Conservation (phyloP, 805 yeast genomes). For the Nakazawaea ambrosiae region DNA sequence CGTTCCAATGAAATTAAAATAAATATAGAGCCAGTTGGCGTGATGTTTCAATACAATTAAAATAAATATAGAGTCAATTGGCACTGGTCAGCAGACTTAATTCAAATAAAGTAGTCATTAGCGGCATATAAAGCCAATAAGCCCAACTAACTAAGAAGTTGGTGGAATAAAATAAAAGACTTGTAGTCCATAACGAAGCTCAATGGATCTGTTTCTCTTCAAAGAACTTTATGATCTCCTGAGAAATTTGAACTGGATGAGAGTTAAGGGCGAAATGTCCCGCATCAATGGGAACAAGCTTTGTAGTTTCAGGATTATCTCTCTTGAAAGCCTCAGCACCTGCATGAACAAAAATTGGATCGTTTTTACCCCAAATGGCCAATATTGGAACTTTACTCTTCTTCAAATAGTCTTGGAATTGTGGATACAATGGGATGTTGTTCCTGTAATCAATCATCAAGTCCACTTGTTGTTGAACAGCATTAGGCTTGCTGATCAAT, state of each 20-base stretch:
- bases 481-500: background rate
- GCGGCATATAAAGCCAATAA: no score
- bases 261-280: background rate
- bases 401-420: slow-evolving; percentile 28
- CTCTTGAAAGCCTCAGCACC: background rate
- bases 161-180: no score
- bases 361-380: background rate
- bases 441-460: slow-evolving; percentile 28
- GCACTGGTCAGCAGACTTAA: no score
- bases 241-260: background rate
- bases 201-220: no score
- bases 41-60: no score
- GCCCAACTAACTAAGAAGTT: no score
- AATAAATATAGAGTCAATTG: no score
- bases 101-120: no score
- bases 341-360: slow-evolving; percentile 4
- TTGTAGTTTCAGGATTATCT: background rate
- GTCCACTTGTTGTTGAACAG: slow-evolving; percentile 22
- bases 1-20: no score
- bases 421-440: slow-evolving; percentile 28
- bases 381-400: slow-evolving; percentile 22
- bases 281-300: background rate
- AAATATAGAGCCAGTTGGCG: no score
- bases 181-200: no score
- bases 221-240: background rate